phyloP scores from a whole-genome alignment of 129 eudicot species.

The Pulicaria dysenterica region DNA sequence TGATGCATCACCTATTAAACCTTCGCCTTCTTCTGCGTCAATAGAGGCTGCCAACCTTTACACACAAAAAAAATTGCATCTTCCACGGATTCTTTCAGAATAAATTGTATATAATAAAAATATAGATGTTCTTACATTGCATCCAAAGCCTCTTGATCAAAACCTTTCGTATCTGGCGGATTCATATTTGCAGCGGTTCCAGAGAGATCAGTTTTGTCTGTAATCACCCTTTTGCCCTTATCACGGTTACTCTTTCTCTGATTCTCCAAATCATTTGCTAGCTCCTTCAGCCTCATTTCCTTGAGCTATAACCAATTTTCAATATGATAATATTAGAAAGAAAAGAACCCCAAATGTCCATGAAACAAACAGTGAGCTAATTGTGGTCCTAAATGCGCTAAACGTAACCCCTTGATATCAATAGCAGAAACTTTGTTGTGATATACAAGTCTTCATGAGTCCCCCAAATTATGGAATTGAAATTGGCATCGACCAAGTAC shows the following conservation, averaged over 20 bases:
- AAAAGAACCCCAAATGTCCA: neutral
- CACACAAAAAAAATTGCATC: conserved; percentile 3
- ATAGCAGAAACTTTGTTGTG: neutral
- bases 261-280: conserved; percentile 65
- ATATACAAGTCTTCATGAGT: too few species aligned
- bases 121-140: conserved; percentile 55
- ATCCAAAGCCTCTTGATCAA: conserved; percentile 68
- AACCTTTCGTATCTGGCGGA: conserved; percentile 19
- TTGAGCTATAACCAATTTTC: conserved; percentile 54
- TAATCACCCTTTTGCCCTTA: conserved; percentile 59
- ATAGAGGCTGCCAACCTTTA: conserved; percentile 90
- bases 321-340: neutral
- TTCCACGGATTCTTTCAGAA: neutral
- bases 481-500: neutral
- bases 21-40: conserved; percentile 68
- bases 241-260: conserved; percentile 57
- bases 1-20: conserved; percentile 54
- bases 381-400: neutral
- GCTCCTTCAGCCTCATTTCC: conserved; percentile 68
- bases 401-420: conserved; percentile 4
- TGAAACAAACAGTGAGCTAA: neutral
- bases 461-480: neutral
- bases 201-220: conserved; percentile 28
- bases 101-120: neutral
- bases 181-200: conserved; percentile 18